Conservation (phyloP, 768 basidiomycete species). For the Gloeostereum incarnatum region DNA sequence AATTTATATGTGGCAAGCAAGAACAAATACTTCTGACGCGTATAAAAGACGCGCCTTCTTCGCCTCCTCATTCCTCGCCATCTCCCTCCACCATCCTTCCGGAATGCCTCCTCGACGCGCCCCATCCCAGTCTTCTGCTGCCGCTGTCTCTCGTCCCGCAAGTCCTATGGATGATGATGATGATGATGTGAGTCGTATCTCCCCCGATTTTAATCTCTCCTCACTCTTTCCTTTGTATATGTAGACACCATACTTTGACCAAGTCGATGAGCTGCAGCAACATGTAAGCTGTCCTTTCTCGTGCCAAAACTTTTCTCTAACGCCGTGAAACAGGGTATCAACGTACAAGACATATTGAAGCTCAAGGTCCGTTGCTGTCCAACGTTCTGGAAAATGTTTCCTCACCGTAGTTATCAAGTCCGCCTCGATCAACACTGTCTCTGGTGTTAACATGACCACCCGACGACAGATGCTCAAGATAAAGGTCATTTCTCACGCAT, state of each 20-base stretch:
- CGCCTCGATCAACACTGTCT: constrained; percentile 77
- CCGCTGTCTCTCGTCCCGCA: constrained; percentile 38
- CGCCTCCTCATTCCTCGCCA: neutral
- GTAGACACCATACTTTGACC: constrained; percentile 62
- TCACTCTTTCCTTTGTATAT: neutral
- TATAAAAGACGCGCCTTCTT: neutral
- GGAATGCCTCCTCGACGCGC: constrained; percentile 46
- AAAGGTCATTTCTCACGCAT: constrained; percentile 45
- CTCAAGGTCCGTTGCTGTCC: constrained; percentile 54
- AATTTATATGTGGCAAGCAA: too few relatives aligned
- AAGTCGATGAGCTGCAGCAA: constrained; percentile 78
- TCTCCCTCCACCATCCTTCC: neutral
- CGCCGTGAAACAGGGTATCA: constrained; percentile 62
- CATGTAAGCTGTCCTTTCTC: constrained; percentile 35
- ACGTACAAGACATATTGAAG: constrained; percentile 91
- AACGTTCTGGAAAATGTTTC: neutral
- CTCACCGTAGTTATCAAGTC: constrained; percentile 28
- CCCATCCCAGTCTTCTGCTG: constrained; percentile 33
- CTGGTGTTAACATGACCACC: constrained; percentile 88
- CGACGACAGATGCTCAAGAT: constrained; percentile 86
- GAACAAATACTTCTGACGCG: too few relatives aligned
- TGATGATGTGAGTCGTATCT: constrained; percentile 21
- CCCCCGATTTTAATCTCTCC: constrained; percentile 1
- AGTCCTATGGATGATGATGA: constrained; percentile 35
- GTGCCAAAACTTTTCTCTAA: constrained; percentile 9